Conservation (phyloP, 2,329 filamentous ascomycete genomes). For the Onygena corvina region DNA sequence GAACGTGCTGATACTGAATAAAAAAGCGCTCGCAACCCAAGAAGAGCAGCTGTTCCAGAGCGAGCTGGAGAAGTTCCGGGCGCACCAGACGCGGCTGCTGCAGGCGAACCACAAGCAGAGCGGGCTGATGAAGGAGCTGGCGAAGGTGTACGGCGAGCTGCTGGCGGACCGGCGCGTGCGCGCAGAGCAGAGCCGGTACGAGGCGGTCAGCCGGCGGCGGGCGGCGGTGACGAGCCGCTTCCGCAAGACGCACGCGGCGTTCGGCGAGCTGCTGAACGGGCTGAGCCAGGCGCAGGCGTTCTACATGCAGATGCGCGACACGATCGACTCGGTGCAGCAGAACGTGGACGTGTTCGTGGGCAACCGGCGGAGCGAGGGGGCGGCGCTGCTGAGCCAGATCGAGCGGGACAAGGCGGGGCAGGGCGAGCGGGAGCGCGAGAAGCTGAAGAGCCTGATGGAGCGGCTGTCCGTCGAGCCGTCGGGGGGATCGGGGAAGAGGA, state of each 20-base stretch:
- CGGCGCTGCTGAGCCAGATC: slow-evolving; percentile 77
- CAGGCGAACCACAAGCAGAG: slow-evolving; percentile 95
- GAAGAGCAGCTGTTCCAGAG: slow-evolving; percentile 87
- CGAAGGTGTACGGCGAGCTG: slow-evolving; percentile 70
- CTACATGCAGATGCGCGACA: slow-evolving; percentile 93
- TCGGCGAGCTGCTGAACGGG: slow-evolving; percentile 76
- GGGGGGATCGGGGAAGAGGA: too few relatives aligned
- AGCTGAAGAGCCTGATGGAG: slow-evolving; percentile 83
- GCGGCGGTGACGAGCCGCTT: slow-evolving; percentile 74
- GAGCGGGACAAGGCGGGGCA: slow-evolving; percentile 61
- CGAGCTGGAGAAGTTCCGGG: slow-evolving; percentile 93
- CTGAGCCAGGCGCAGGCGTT: slow-evolving; percentile 80
- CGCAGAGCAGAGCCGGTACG: slow-evolving; percentile 90
- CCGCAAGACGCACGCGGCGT: slow-evolving; percentile 83
- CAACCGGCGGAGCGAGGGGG: slow-evolving; percentile 82
- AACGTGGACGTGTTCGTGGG: slow-evolving; percentile 96
- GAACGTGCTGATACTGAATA: slow-evolving; percentile 92
- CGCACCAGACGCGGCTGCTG: slow-evolving; percentile 78
- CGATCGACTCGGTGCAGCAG: slow-evolving; percentile 79
- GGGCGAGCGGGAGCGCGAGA: slow-evolving; percentile 71
- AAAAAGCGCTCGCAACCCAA: slow-evolving; percentile 86
- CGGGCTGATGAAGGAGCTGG: slow-evolving; percentile 87
- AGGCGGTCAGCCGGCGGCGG: slow-evolving; percentile 70
- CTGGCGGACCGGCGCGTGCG: slow-evolving; percentile 89
- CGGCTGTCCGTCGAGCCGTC: slow-evolving; percentile 75